Base-by-base conservation (phyloP, 148 eudicot genomes). In the Rhododendron molle region DNA sequence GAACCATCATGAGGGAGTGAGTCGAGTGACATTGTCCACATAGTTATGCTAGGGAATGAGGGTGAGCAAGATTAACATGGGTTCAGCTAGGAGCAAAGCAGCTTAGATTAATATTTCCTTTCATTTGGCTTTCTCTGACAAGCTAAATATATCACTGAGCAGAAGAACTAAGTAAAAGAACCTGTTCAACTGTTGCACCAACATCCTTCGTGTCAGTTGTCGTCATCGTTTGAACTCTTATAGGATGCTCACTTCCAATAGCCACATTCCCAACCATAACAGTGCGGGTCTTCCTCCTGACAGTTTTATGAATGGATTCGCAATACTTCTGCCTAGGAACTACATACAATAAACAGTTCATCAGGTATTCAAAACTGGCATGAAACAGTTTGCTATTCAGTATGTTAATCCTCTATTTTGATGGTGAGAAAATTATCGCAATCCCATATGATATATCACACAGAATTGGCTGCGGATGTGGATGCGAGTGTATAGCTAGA, bases 291-390 rank as follows among this genome's bases (percentile, higher is more conserved):
- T 93, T 97, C 84, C 99, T 92, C 95, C 98, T 91, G 58, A 95
- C 90, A 49, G 99, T 95, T 87, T 94, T 94, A 88, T 94, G 84
- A 47, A 91, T 90, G 71, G 93, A 95, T 88, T 93, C 99, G 85
- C 99, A 97, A 83, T 97, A 97, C 86, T 92, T 95, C 83, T 95
- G 99, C 83, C 97, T 92, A 81, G 99, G 99, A 83, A 97, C 99
- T 97, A 91, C 88, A 87, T 46, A 44, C 82, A 82, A 82, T 44
- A 71, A 85, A 86, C 23, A 46, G 77, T 20, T 47, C 43, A 83
- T 60, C 71, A 87, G 69, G 52, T 32, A 43, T 7, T 38, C n/a
- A 34, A 72, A 38, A 54, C 34, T 5, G 32, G 72, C 72, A 76
- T 38, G 56, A 20, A 13, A 15, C n/a, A 84, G 49, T 52, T 56